Conservation (phyloP, 306 rosid species). For the Arachis hypogaea region DNA sequence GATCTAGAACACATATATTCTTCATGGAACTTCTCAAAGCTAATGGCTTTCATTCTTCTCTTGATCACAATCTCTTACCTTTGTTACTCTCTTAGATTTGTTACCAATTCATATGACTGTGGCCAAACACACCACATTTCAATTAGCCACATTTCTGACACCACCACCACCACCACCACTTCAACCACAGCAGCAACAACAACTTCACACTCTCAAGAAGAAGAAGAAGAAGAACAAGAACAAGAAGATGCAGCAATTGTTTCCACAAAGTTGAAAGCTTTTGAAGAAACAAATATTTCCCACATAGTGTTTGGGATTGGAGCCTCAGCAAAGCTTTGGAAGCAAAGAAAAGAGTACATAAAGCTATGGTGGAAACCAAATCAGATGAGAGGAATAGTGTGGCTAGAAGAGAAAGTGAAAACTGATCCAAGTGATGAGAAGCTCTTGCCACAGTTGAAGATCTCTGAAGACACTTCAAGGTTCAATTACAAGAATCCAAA, state of each 20-base stretch:
- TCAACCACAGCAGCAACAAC: not conserved
- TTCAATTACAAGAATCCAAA: conserved; percentile 56
- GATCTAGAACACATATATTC: conserved; percentile 47
- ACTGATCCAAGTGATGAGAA: conserved; percentile 18
- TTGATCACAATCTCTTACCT: conserved; percentile 50
- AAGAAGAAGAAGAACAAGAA: not conserved
- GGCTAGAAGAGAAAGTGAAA: conserved; percentile 60
- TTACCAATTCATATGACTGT: conserved; percentile 36
- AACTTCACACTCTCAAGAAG: not conserved
- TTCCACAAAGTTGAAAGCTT: not conserved
- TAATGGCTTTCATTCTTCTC: conserved; percentile 45
- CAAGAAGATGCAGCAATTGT: not conserved
- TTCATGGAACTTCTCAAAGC: conserved; percentile 50
- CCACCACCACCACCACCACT: not conserved
- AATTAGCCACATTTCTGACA: conserved; percentile 8
- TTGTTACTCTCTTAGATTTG: conserved; percentile 47
- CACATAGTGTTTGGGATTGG: conserved; percentile 79
- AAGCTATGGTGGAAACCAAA: conserved; percentile 72
- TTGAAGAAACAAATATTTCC: conserved; percentile 54
- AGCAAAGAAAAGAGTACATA: conserved; percentile 65
- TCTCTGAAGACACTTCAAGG: conserved; percentile 55
- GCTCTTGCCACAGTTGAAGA: conserved; percentile 49
- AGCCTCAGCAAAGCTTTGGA: conserved; percentile 74
- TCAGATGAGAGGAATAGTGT: conserved; percentile 65
- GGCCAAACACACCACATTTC: conserved; percentile 27